Conservation (phyloP, 2,329 filamentous ascomycete genomes). For the Rhytidhysteron rufulum region DNA sequence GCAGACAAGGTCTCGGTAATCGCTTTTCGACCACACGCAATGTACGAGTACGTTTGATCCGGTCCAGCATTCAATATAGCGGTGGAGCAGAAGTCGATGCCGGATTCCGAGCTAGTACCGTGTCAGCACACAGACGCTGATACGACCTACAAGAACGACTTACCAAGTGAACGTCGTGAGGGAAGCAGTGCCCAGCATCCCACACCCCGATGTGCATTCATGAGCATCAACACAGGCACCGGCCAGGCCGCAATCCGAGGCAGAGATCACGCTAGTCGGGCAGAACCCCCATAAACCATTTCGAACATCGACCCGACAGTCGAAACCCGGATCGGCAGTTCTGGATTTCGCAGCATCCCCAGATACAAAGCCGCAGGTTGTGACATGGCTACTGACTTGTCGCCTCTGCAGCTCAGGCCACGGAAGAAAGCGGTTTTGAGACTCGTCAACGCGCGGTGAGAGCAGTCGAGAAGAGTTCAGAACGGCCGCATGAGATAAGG, state of each 20-base stretch:
- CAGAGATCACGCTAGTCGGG: constrained; percentile 9
- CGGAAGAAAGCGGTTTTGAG: neutral
- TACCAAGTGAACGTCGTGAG: constrained; percentile 13
- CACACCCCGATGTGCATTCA: constrained; percentile 13
- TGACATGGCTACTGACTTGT: constrained; percentile 2
- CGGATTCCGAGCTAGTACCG: neutral
- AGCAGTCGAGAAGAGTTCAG: too few relatives aligned
- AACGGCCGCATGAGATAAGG: too few relatives aligned
- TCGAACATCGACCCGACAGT: constrained; percentile 12
- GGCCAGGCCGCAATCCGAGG: constrained; percentile 11
- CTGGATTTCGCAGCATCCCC: constrained; percentile 8
- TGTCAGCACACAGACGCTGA: neutral
- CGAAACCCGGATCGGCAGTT: constrained; percentile 7
- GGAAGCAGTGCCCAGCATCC: constrained; percentile 8
- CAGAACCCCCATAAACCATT: constrained; percentile 17
- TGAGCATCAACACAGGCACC: constrained; percentile 13
- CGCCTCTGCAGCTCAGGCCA: neutral
- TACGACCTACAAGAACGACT: neutral
- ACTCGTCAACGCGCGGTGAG: neutral
- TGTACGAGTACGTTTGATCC: constrained; percentile 13
- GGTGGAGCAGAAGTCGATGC: constrained; percentile 11
- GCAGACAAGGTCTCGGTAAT: neutral
- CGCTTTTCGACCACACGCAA: constrained; percentile 8
- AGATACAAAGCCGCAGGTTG: constrained; percentile 12
- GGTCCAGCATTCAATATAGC: constrained; percentile 10